A percentile compares a stretch with the other conserved stretches of the same genome.
Conservation (phyloP, 805 yeast genomes). For the Candida ulmi region DNA sequence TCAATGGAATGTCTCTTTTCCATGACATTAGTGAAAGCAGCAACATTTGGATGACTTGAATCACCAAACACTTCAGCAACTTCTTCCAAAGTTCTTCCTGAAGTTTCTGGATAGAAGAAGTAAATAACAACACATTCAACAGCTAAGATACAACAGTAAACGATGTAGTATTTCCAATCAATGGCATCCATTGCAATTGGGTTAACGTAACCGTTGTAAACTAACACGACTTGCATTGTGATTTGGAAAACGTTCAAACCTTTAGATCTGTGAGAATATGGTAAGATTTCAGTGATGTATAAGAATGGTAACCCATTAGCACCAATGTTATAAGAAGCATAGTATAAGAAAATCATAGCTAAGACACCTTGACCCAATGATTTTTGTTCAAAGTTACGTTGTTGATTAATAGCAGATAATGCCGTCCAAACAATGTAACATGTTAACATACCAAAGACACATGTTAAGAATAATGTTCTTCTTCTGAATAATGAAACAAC, state of each 20-base stretch:
- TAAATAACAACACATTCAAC: conserved; percentile 25
- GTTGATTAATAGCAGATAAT: conserved; percentile 39
- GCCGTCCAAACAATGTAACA: conserved; percentile 37
- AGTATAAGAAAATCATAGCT: conserved; percentile 44
- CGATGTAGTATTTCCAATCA: conserved; percentile 32
- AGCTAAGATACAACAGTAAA: conserved; percentile 25
- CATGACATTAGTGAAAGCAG: background rate
- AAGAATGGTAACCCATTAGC: conserved; percentile 39
- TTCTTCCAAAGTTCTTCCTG: conserved; percentile 34
- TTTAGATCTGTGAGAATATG: conserved; percentile 26
- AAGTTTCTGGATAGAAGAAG: conserved; percentile 31
- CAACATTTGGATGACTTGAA: background rate
- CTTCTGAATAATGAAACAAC: conserved; percentile 25
- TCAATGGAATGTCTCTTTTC: conserved; percentile 4
- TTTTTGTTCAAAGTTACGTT: conserved; percentile 33
- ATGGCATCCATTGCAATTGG: conserved; percentile 33
- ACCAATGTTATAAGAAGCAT: conserved; percentile 34
- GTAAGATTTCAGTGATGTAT: conserved; percentile 37
- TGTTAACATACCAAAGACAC: conserved; percentile 30
- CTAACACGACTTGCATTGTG: conserved; percentile 15
- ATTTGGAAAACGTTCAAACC: conserved; percentile 15
- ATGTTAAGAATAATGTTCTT: conserved; percentile 31
- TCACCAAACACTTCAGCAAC: conserved; percentile 30
- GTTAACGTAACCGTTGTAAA: conserved; percentile 30
- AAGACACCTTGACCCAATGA: conserved; percentile 38